Base-by-base conservation (phyloP, 1,284 basidiomycete genomes). In the Malassezia obtusa region DNA sequence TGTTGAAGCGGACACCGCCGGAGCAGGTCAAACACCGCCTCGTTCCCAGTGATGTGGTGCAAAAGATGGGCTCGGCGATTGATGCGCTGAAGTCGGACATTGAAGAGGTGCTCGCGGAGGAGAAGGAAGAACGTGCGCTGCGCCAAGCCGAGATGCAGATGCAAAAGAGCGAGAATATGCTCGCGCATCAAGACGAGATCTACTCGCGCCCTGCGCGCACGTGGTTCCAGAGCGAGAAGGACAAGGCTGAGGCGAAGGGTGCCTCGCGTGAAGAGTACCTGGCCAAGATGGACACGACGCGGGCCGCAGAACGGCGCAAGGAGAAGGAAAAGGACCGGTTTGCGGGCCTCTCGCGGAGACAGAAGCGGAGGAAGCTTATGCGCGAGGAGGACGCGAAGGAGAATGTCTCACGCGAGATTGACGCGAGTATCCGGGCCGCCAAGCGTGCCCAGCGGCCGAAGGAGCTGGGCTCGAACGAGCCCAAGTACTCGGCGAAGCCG, bases 171-270 rank as follows among this genome's bases (percentile, higher is more conserved):
- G 83, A 94, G 75, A 99, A 99, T 74, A 84, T 98, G 80, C 83
- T 96, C 49, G 84, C 91, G 72, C 89, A 98, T 67, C 81, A 87
- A 73, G 82, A 81, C n/a, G 94, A 98, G 77, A 98, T 99, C 65
- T 88, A 84, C 74, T 84, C 87, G 30, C 80, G 92, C 45, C 94
- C 94, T 8, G 89, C 89, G 24, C 79, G 92, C 60, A 95, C 91
- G 12, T 99, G 94, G 94, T 99, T 99, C 81, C 92, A 96, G 76
- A 83, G 80, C 22, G 80, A 81, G 57, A 85, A 85, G 73, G 89
- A 95, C 63, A 96, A 88, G 57, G 50, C 59, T 76, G 81, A 80
- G 49, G 80, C 89, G 1, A 83, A 85, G 81, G 84, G 32, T 2
- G 44, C 60, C 1, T 56, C 57, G 25, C 60, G 60, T 35, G 61